Conservation (phyloP, 2,329 filamentous ascomycete species). For the Fusarium coicis region DNA sequence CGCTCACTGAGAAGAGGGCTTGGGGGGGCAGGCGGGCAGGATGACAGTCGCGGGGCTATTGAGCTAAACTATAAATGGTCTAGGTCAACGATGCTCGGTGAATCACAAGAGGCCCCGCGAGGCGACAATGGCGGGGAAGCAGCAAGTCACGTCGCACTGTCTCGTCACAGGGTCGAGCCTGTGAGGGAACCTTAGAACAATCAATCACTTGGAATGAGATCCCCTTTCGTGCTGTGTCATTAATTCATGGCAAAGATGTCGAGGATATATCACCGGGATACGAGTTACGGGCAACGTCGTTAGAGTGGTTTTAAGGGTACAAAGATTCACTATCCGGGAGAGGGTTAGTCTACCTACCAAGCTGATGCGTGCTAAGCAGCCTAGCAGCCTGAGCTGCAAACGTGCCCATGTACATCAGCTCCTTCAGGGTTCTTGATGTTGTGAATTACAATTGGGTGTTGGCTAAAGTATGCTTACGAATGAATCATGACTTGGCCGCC, state of each 20-base stretch:
- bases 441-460: not conserved
- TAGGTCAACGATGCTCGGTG: conserved; percentile 31
- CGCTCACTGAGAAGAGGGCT: conserved; percentile 13
- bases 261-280: not conserved
- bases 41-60: conserved; percentile 43
- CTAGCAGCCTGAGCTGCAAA: not conserved
- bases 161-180: conserved; percentile 34
- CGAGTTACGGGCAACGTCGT: not conserved
- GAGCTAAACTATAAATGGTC: conserved; percentile 26
- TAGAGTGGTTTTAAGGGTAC: conserved; percentile 8
- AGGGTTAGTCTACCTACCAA: not conserved
- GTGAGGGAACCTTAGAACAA: conserved; percentile 8
- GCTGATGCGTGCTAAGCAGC: not conserved
- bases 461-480: too few species aligned
- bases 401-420: not conserved
- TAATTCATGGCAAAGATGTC: not conserved
- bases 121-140: conserved; percentile 43
- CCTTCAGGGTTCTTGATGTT: not conserved
- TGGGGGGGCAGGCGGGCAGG: not conserved
- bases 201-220: not conserved
- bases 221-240: not conserved
- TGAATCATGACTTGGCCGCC: not conserved
- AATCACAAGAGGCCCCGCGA: conserved; percentile 45
- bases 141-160: conserved; percentile 42
- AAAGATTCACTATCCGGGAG: conserved; percentile 12